These are phyloP conservation scores for Lactarius indigo DNA, from an alignment of 768 basidiomycete species.

Conservation along the genomic window DNA sequence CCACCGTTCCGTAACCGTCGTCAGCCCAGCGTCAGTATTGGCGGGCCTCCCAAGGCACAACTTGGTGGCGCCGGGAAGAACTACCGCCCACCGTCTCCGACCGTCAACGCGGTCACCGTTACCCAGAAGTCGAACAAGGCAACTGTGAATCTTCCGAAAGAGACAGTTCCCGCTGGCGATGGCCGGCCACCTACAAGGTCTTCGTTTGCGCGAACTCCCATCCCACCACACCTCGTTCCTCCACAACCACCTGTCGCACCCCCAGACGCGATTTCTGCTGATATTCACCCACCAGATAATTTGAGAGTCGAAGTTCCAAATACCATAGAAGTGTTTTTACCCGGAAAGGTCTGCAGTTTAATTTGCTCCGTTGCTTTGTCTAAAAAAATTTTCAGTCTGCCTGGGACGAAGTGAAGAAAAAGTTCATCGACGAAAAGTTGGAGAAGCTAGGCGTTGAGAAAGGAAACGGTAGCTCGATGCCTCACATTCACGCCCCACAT, in stretches of 20 bases:
- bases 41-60: constrained; percentile 85
- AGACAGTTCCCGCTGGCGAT: constrained; percentile 42
- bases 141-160: constrained; percentile 68
- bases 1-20: constrained; percentile 50
- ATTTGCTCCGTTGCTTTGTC: constrained; percentile 8
- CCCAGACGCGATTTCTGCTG: constrained; percentile 44
- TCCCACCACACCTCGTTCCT: constrained; percentile 39
- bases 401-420: constrained; percentile 71
- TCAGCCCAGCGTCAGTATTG: constrained; percentile 64
- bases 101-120: constrained; percentile 12
- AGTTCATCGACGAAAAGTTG: constrained; percentile 75
- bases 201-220: constrained; percentile 60
- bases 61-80: constrained; percentile 79
- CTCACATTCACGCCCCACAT: constrained; percentile 70
- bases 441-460: constrained; percentile 77
- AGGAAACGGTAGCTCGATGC: constrained; percentile 46
- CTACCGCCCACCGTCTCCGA: constrained; percentile 61
- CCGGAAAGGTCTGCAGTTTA: constrained; percentile 58
- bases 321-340: constrained; percentile 77
- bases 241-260: constrained; percentile 29
- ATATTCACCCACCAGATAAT: constrained; percentile 61
- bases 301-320: constrained; percentile 57
- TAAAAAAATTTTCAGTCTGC: constrained; percentile 44
- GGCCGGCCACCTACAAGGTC: constrained; percentile 43
- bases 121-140: constrained; percentile 60